Base-by-base conservation (phyloP, 495 filamentous ascomycete genomes). In the Penicillium taxi region DNA sequence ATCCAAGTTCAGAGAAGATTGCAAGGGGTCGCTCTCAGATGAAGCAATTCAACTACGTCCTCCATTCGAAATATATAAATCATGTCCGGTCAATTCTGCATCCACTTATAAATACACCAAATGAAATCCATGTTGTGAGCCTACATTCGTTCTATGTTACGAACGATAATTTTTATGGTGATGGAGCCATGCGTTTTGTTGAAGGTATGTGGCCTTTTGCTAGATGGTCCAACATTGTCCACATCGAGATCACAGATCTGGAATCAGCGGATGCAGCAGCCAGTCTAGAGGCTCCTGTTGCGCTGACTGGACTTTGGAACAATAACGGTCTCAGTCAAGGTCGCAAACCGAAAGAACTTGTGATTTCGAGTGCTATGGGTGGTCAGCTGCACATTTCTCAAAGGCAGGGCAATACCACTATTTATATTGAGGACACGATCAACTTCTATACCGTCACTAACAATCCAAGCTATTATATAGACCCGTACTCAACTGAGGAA, bases 311-410 rank as follows among this genome's bases (percentile, higher is more conserved):
- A 2, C 37, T 76, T 26, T 59, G 67, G 40, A 78, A 70, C 38
- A 65, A 62, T 37, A 81, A 82, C 37, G 78, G 78, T 12, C 49
- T 82, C 1, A 70, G 68, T 0, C 75, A 73, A 39, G 76, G 73
- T 3, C 51, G 51, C 7, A 48, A 61, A 0, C 36, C 56, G 4
- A 45, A 59, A 2, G 72, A 80, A 31, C 44, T 82, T 0, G 44
- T 78, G 6, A 58, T 78, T 26, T 42, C 52, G 5, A 63, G 64
- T 42, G 60, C 64, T 20, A 44, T 59, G 9, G 56, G 53, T 0
- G 63, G 64, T 0, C 45, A 61, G 16, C 32, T 67, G 19, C 55
- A 52, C 12, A 50, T 61, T 0, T 57, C 61, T 4, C 35, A 43
- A 26, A 29, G 41, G 6, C 28, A 30, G 4, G 38, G 39, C 23